These are phyloP conservation scores for Camellia sinensis DNA, from an alignment of 148 eudicot genomes.

Conservation along the genomic window DNA sequence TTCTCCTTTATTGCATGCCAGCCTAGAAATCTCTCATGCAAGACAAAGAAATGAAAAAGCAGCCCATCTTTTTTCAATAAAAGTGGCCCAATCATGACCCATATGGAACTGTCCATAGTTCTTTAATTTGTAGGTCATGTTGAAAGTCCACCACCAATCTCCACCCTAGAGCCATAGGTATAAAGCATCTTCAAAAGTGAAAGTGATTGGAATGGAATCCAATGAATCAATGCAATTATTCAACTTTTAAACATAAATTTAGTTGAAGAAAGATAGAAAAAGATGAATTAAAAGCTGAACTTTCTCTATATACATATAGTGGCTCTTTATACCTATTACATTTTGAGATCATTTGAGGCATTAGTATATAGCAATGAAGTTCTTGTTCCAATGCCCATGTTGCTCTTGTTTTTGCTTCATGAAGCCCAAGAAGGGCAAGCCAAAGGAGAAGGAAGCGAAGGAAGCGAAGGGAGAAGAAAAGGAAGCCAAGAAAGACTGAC, in stretches of 20 bases:
- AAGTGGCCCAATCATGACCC: neutral
- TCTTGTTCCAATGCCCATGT: constrained; percentile 62
- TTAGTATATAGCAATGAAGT: constrained; percentile 34
- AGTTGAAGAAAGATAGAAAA: constrained; percentile 10
- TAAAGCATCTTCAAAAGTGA: neutral
- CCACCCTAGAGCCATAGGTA: too few species aligned
- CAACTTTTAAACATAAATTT: constrained; percentile 9
- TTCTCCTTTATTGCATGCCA: constrained; percentile 3
- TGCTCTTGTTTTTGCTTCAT: constrained; percentile 62
- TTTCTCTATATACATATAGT: neutral
- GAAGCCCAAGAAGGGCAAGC: constrained; percentile 55
- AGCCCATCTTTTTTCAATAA: neutral
- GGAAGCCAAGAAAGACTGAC: constrained; percentile 7
- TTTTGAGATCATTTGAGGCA: neutral
- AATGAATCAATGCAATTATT: constrained; percentile 9
- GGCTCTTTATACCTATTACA: too few species aligned
- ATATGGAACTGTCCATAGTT: neutral
- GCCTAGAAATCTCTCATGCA: neutral
- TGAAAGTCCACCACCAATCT: neutral
- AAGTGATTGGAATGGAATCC: constrained; percentile 3
- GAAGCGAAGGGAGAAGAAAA: constrained; percentile 16
- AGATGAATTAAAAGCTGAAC: neutral
- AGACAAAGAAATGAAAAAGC: constrained; percentile 2
- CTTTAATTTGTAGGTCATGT: neutral
- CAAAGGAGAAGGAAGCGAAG: constrained; percentile 31